Evolutionary conservation across 305 asterid species (phyloP).

Genomic region (Salvia sclarea): DNA sequence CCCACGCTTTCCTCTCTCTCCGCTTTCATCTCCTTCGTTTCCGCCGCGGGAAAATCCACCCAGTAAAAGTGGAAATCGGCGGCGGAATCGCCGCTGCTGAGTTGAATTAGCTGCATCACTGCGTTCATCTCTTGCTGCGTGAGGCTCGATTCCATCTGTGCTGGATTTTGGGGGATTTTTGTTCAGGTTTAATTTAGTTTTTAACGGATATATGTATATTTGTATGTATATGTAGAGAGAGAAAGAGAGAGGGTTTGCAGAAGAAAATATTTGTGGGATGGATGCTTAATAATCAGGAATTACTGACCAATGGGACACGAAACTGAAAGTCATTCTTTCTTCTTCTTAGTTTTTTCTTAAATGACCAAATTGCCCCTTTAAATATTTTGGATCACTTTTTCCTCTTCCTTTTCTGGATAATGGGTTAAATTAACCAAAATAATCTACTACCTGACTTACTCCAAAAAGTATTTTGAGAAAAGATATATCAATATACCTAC

Average conservation of each 20-base stretch:
- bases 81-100: slow-evolving; percentile 35
- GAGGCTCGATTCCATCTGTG: slow-evolving; percentile 47
- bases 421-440: too few relatives aligned
- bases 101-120: slow-evolving; percentile 47
- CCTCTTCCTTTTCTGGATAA: too few relatives aligned
- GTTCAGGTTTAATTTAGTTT: background rate
- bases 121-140: slow-evolving; percentile 47
- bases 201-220: slow-evolving; percentile 16
- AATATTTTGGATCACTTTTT: background rate
- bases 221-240: background rate
- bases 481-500: too few relatives aligned
- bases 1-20: slow-evolving; percentile 40
- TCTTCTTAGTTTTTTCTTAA: background rate
- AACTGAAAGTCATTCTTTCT: slow-evolving; percentile 32
- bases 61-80: slow-evolving; percentile 30
- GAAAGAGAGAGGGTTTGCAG: background rate
- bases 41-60: slow-evolving; percentile 28
- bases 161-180: background rate
- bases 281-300: slow-evolving; percentile 30
- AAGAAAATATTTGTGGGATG: slow-evolving; percentile 18
- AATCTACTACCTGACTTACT: too few relatives aligned
- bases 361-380: slow-evolving; percentile 27
- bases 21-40: background rate
- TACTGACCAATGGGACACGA: slow-evolving; percentile 36
- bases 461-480: too few relatives aligned